These are phyloP conservation scores for Microsporum audouinii DNA, from an alignment of 2,329 filamentous ascomycete genomes.

Conservation along the genomic window DNA sequence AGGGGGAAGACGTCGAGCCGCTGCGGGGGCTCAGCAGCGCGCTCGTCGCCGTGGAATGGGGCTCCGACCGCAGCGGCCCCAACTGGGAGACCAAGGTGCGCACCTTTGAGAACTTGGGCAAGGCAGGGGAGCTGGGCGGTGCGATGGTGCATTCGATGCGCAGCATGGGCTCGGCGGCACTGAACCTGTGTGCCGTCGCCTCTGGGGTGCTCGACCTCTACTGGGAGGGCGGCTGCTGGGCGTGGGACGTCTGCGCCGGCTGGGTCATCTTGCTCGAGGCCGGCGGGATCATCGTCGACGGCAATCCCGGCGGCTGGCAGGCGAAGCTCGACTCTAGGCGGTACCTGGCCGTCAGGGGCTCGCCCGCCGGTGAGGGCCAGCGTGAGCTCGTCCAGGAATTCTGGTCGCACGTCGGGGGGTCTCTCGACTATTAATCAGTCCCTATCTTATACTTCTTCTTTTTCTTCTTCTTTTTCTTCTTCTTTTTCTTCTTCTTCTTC, in stretches of 20 bases:
- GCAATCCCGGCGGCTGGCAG: slow-evolving; percentile 47
- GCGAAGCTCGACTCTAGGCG: slow-evolving; percentile 45
- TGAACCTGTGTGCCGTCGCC: slow-evolving; percentile 51
- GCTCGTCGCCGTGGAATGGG: slow-evolving; percentile 51
- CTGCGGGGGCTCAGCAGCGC: slow-evolving; percentile 41
- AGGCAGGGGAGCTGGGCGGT: slow-evolving; percentile 43
- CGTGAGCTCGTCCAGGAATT: slow-evolving; percentile 34
- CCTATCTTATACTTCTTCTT: too few relatives aligned
- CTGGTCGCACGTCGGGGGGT: slow-evolving; percentile 31
- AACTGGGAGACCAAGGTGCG: slow-evolving; percentile 47
- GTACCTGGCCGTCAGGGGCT: slow-evolving; percentile 37
- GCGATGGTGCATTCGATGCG: slow-evolving; percentile 52
- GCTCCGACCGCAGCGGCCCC: slow-evolving; percentile 44
- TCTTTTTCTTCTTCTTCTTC: too few relatives aligned
- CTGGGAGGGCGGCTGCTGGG: slow-evolving; percentile 56
- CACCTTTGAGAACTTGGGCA: slow-evolving; percentile 41
- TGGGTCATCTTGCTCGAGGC: slow-evolving; percentile 52
- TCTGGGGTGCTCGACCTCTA: slow-evolving; percentile 49
- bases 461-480: too few relatives aligned
- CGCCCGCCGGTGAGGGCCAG: slow-evolving; percentile 25
- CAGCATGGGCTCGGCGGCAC: slow-evolving; percentile 46
- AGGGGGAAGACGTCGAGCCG: slow-evolving; percentile 31
- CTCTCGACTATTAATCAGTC: slow-evolving; percentile 23
- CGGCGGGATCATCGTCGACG: slow-evolving; percentile 49
- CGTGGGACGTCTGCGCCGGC: slow-evolving; percentile 54